phyloP scores from a whole-genome alignment of 441 rosid species.

The Francoa sonchifolia region DNA sequence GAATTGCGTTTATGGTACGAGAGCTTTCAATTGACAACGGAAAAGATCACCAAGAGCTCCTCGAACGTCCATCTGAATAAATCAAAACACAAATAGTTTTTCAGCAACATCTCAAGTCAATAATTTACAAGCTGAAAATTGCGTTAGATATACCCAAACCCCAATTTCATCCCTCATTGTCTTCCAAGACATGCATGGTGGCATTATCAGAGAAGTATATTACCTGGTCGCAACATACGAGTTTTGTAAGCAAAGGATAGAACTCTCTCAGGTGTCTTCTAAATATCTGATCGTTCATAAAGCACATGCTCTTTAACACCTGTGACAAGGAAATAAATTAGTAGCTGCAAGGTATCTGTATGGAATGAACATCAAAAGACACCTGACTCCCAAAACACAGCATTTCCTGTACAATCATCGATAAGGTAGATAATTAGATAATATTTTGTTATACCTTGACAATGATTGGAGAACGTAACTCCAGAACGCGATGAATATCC shows the following conservation, averaged over 20 bases:
- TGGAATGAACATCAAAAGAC: too few species aligned
- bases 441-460: slow-evolving; percentile 95
- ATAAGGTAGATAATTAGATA: too few species aligned
- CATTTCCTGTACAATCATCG: too few species aligned
- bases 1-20: background rate
- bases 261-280: slow-evolving; percentile 77
- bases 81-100: background rate
- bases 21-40: background rate
- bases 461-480: slow-evolving; percentile 86
- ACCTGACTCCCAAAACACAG: too few species aligned
- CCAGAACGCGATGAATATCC: slow-evolving; percentile 84
- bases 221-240: slow-evolving; percentile 97
- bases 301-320: slow-evolving; percentile 94
- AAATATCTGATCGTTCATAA: slow-evolving; percentile 72
- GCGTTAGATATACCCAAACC: too few species aligned
- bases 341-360: background rate
- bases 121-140: too few species aligned
- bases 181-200: background rate
- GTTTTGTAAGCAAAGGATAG: slow-evolving; percentile 90
- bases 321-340: slow-evolving; percentile 25
- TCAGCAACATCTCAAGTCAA: too few species aligned
- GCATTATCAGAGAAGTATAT: background rate
- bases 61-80: slow-evolving; percentile 79
- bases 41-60: slow-evolving; percentile 82
- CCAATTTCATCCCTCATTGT: too few species aligned